Evolutionary conservation across 306 rosid genomes (phyloP).

Genomic region (Quercus aquifolioides): DNA sequence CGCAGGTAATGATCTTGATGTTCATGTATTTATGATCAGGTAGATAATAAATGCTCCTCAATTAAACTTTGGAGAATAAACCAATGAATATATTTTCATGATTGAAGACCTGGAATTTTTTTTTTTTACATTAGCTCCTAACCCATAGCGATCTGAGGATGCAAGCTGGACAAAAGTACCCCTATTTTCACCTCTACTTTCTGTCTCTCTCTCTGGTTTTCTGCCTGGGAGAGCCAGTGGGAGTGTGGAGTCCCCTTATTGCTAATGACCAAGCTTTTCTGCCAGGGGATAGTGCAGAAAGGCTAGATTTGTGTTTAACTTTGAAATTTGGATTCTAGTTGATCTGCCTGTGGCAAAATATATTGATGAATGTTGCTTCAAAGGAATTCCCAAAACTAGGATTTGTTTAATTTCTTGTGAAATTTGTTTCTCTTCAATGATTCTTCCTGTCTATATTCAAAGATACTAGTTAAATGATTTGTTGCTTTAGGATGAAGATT

Average conservation of each 20-base stretch:
- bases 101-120: neutral
- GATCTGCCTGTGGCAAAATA: neutral
- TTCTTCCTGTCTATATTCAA: neutral
- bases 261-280: too few relatives aligned
- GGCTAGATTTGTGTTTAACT: neutral
- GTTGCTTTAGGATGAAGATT: neutral
- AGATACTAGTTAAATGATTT: too few relatives aligned
- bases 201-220: too few relatives aligned
- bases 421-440: neutral
- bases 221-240: too few relatives aligned
- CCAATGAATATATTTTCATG: neutral
- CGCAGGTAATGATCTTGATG: conserved; percentile 54
- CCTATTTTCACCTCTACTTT: neutral
- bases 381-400: neutral
- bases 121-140: neutral
- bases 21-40: neutral
- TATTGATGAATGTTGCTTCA: neutral
- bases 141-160: neutral
- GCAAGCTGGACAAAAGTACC: neutral
- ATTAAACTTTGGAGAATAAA: neutral
- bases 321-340: neutral
- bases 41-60: neutral
- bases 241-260: too few relatives aligned
- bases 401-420: neutral
- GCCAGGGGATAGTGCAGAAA: neutral